A percentile compares a stretch with the other conserved stretches of the same genome.
These are phyloP conservation scores for Tulasnella calospora DNA, from an alignment of 768 basidiomycete genomes.

Conservation along the genomic window DNA sequence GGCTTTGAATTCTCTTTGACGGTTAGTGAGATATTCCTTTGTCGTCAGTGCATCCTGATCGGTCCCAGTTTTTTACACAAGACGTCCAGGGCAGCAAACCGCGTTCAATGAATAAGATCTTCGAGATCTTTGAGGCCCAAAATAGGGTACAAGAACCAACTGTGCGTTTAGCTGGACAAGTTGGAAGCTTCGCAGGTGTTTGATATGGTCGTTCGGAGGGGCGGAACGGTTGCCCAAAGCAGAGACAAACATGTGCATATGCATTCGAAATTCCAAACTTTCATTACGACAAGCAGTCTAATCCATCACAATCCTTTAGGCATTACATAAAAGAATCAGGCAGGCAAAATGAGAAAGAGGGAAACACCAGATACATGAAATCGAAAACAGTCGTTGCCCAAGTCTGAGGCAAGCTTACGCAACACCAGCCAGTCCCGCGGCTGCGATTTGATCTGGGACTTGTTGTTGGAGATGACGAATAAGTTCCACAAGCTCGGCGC, in stretches of 20 bases:
- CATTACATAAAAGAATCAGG: not conserved
- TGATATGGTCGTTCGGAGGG: not conserved
- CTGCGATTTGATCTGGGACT: constrained; percentile 73
- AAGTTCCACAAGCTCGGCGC: constrained; percentile 68
- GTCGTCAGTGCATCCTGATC: not conserved
- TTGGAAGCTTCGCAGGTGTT: not conserved
- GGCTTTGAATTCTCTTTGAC: not conserved
- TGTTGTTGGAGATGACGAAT: constrained; percentile 66
- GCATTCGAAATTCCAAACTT: not conserved
- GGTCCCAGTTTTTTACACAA: not conserved
- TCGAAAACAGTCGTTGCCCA: not conserved
- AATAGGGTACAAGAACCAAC: not conserved
- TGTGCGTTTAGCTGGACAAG: not conserved
- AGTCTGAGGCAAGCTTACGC: not conserved
- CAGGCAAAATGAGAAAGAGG: not conserved
- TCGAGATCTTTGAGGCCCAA: not conserved
- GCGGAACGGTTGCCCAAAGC: not conserved
- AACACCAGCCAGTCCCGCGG: constrained; percentile 59
- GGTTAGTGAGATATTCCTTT: not conserved
- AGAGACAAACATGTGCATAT: not conserved
- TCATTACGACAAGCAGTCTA: not conserved
- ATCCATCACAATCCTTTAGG: not conserved
- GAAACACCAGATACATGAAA: not conserved
- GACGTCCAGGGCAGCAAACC: not conserved
- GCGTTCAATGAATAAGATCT: not conserved